Evolutionary conservation across 306 rosid genomes (phyloP).

Genomic region (Cucumis sativus): DNA sequence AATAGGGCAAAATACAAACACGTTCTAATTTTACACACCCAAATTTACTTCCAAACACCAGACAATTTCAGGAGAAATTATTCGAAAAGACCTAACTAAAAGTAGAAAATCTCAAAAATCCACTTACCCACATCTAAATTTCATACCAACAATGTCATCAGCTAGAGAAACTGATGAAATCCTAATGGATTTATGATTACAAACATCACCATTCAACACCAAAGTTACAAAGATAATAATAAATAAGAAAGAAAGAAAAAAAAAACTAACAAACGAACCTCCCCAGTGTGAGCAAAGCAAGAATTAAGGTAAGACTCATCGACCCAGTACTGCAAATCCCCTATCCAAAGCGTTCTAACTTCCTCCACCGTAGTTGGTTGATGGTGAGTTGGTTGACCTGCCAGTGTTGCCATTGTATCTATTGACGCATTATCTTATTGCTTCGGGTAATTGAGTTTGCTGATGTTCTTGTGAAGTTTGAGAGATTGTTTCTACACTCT

Average conservation of each 20-base stretch:
- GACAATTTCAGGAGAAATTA: not conserved
- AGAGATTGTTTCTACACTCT: not conserved
- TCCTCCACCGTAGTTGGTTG: conserved; percentile 51
- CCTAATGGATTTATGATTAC: not conserved
- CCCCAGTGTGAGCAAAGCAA: conserved; percentile 83
- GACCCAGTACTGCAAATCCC: conserved; percentile 89
- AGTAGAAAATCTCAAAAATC: not conserved
- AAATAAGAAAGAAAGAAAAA: too few relatives aligned
- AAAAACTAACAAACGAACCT: conserved; percentile 24
- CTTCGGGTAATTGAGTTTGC: not conserved
- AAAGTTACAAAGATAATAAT: not conserved
- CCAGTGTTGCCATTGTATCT: conserved; percentile 16
- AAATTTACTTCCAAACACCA: not conserved
- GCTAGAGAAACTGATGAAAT: not conserved
- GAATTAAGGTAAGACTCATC: conserved; percentile 60
- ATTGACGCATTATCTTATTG: not conserved
- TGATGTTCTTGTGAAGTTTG: not conserved
- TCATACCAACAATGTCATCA: not conserved
- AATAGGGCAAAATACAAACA: not conserved
- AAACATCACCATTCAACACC: not conserved
- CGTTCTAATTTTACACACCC: not conserved
- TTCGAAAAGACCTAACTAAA: not conserved
- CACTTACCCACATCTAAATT: not conserved
- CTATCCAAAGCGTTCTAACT: conserved; percentile 86
- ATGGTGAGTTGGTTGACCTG: conserved; percentile 27